Conservation (phyloP, 163 green algal species). For the Scenedesmus sp. region DNA sequence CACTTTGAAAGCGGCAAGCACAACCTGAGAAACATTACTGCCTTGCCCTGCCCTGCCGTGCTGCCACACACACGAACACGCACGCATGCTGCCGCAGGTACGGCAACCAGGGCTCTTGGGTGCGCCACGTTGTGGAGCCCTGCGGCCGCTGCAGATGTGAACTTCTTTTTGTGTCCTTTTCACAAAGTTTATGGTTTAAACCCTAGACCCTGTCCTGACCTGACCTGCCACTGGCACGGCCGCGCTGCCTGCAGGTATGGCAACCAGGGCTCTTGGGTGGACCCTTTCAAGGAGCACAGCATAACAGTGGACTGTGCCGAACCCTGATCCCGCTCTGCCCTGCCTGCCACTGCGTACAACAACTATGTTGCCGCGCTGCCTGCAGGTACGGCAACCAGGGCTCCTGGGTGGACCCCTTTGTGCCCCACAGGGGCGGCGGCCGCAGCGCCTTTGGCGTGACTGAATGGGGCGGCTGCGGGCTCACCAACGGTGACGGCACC, state of each 20-base stretch:
- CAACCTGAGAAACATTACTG: too few relatives aligned
- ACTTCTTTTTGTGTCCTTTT: too few relatives aligned
- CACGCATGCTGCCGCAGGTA: neutral
- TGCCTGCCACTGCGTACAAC: neutral
- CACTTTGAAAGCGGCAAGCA: too few relatives aligned
- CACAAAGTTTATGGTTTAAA: too few relatives aligned
- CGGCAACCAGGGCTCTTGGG: constrained; percentile 32
- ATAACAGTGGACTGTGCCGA: too few relatives aligned
- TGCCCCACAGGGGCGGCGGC: constrained; percentile 9
- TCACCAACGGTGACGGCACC: constrained; percentile 46
- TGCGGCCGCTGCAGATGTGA: too few relatives aligned
- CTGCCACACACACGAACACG: too few relatives aligned
- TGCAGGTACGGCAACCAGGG: constrained; percentile 40
- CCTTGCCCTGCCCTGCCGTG: too few relatives aligned
- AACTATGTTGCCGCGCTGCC: neutral
- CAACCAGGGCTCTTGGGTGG: neutral
- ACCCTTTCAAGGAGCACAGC: too few relatives aligned
- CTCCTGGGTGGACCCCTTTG: constrained; percentile 11
- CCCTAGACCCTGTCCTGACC: neutral
- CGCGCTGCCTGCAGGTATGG: neutral
- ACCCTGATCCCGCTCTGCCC: neutral
- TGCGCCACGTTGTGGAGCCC: neutral
- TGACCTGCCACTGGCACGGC: neutral
- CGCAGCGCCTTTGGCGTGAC: constrained; percentile 38
- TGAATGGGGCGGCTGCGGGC: constrained; percentile 36